phyloP scores from a whole-genome alignment of 106 monocot species.

The Acorus gramineus region DNA sequence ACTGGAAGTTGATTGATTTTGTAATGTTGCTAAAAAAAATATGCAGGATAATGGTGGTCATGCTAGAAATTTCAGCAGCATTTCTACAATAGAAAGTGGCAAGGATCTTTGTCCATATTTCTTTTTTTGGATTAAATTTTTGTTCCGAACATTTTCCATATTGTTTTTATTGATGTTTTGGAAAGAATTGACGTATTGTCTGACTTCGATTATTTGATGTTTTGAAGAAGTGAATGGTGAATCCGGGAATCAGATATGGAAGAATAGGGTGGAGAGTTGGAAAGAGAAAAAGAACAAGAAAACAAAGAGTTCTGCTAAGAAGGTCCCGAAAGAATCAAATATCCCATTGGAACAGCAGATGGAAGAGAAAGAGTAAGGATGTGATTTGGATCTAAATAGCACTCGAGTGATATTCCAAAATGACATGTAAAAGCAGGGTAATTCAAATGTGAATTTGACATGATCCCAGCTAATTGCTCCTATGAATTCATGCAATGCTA shows the following conservation, averaged over 20 bases:
- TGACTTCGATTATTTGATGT: not conserved
- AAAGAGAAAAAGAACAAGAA: slow-evolving; percentile 79
- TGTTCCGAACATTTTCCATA: not conserved
- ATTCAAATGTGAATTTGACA: no score
- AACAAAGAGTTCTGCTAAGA: slow-evolving; percentile 27
- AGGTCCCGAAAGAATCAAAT: slow-evolving; percentile 31
- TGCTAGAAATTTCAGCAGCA: slow-evolving; percentile 58
- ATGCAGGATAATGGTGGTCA: slow-evolving; percentile 51
- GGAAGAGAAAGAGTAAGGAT: slow-evolving; percentile 66
- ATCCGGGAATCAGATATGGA: slow-evolving; percentile 84
- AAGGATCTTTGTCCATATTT: not conserved
- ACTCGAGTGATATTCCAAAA: no score
- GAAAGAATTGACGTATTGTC: not conserved
- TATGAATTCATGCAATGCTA: no score
- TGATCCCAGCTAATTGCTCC: no score
- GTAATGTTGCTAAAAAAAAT: not conserved
- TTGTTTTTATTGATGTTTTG: not conserved
- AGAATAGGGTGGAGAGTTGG: slow-evolving; percentile 91
- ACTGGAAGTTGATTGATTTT: not conserved
- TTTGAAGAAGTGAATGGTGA: slow-evolving; percentile 58
- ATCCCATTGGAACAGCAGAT: slow-evolving; percentile 68
- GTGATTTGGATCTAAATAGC: no score
- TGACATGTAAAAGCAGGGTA: no score
- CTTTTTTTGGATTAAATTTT: not conserved
- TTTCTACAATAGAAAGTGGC: slow-evolving; percentile 77